These are phyloP conservation scores for Opeltia flavorubescens DNA, from an alignment of 495 filamentous ascomycete species.

Conservation along the genomic window DNA sequence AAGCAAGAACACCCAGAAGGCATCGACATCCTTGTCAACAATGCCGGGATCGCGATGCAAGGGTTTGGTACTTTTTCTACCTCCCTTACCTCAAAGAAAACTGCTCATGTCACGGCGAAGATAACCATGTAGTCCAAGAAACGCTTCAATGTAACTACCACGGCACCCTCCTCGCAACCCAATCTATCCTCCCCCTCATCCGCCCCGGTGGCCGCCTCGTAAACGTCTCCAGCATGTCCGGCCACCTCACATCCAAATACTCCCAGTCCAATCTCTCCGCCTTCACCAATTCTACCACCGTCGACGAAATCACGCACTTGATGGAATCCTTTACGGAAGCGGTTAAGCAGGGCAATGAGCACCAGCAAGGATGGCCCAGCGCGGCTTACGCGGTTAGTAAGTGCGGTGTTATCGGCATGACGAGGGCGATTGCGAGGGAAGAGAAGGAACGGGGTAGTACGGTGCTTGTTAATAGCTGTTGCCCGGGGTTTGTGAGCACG, in stretches of 20 bases:
- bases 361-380: constrained; percentile 30
- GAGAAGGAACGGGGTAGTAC: constrained; percentile 19
- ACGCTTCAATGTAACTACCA: constrained; percentile 36
- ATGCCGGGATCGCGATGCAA: too few relatives aligned
- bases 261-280: constrained; percentile 17
- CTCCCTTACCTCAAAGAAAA: background rate
- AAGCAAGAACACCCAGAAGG: constrained; percentile 30
- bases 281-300: constrained; percentile 23
- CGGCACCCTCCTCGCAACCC: constrained; percentile 28
- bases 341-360: constrained; percentile 25
- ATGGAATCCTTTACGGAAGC: constrained; percentile 29
- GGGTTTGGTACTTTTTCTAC: constrained; percentile 16
- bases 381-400: constrained; percentile 34
- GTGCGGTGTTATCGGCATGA: constrained; percentile 29
- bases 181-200: constrained; percentile 28
- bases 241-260: constrained; percentile 26
- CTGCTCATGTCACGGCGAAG: constrained; percentile 9
- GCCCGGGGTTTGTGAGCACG: constrained; percentile 37
- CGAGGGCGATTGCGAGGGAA: constrained; percentile 25
- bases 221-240: constrained; percentile 30
- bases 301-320: constrained; percentile 24
- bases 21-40: constrained; percentile 34
- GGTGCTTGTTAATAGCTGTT: constrained; percentile 36
- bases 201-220: constrained; percentile 27
- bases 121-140: constrained; percentile 30